These are phyloP conservation scores for Fusarium drepaniforme DNA, from an alignment of 2,329 filamentous ascomycete genomes.

Conservation along the genomic window DNA sequence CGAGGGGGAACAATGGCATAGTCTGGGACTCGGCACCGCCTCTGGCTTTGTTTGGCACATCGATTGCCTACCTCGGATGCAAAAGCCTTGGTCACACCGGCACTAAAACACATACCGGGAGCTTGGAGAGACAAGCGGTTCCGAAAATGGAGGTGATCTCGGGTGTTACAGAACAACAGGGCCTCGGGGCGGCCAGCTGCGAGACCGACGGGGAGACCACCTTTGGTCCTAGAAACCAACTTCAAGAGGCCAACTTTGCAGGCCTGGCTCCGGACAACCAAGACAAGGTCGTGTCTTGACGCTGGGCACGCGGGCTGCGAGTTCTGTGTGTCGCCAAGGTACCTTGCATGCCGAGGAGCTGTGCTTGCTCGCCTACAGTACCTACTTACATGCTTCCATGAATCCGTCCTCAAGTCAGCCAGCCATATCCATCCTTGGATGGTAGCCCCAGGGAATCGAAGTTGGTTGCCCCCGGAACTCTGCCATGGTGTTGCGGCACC, in stretches of 20 bases:
- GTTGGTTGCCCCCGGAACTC: constrained; percentile 10
- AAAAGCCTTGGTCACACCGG: constrained; percentile 16
- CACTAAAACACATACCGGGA: constrained; percentile 34
- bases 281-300: constrained; percentile 11
- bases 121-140: constrained; percentile 34
- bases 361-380: neutral
- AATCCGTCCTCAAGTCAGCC: constrained; percentile 13
- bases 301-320: constrained; percentile 5
- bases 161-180: constrained; percentile 26
- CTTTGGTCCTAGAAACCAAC: constrained; percentile 31
- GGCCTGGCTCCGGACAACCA: constrained; percentile 12
- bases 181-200: constrained; percentile 8
- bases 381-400: constrained; percentile 3
- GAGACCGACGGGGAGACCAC: constrained; percentile 3
- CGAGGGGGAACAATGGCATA: constrained; percentile 1
- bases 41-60: constrained; percentile 6
- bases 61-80: neutral
- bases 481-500: constrained; percentile 7
- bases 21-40: neutral
- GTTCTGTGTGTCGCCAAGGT: constrained; percentile 17
- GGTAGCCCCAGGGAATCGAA: constrained; percentile 1
- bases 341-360: constrained; percentile 30
- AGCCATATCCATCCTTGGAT: constrained; percentile 1
- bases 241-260: constrained; percentile 23
- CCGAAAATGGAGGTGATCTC: constrained; percentile 20